A percentile compares a stretch with the other conserved stretches of the same genome.
Conservation (phyloP, 140 eudicot genomes). For the Oenanthe javanica region DNA sequence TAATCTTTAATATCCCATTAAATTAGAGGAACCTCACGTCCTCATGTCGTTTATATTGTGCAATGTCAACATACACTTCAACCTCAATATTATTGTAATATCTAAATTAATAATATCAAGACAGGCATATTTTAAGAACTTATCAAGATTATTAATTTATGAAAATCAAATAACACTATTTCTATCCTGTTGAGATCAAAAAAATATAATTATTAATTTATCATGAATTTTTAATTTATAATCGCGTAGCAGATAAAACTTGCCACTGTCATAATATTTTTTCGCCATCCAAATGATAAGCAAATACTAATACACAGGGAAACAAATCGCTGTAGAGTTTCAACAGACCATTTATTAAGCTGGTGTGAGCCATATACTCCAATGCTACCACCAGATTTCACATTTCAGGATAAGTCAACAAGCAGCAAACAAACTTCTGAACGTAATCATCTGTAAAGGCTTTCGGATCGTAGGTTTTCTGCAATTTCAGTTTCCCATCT, state of each 20-base stretch:
- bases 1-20: too few species aligned
- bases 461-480: slow-evolving; percentile 88
- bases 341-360: slow-evolving; percentile 1
- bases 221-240: background rate
- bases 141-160: too few species aligned
- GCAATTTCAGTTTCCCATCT: slow-evolving; percentile 99
- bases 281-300: background rate
- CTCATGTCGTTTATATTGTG: too few species aligned
- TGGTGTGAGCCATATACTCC: background rate
- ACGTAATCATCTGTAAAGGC: slow-evolving; percentile 1
- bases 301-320: background rate
- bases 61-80: background rate
- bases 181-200: too few species aligned
- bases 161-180: too few species aligned
- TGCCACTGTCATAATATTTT: background rate
- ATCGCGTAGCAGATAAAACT: background rate
- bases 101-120: too few species aligned
- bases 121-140: too few species aligned
- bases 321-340: background rate
- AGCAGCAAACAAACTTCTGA: background rate
- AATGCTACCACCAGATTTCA: background rate
- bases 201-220: too few species aligned
- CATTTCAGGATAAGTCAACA: background rate
- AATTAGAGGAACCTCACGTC: too few species aligned
- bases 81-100: too few species aligned